Percentiles rank a stretch among this genome's conserved stretches.
Conservation (phyloP, 2,329 filamentous ascomycete genomes). For the Talaromyces funiculosus region DNA sequence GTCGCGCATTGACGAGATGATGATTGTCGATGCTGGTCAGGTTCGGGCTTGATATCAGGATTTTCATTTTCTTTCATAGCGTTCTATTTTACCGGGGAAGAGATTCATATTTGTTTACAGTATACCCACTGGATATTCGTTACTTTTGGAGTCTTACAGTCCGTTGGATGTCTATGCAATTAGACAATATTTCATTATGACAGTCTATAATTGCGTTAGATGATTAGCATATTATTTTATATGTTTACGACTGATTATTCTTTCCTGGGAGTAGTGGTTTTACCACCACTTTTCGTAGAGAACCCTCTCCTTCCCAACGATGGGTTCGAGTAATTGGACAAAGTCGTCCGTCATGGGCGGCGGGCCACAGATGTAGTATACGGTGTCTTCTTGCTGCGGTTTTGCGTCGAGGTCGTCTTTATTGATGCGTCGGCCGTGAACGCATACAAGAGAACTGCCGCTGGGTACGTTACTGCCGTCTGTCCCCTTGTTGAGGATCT, state of each 20-base stretch:
- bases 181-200: not conserved
- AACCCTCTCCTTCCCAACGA: constrained; percentile 44
- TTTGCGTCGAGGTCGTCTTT: constrained; percentile 30
- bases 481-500: not conserved
- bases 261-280: not conserved
- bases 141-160: not conserved
- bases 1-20: constrained; percentile 53
- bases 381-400: constrained; percentile 24
- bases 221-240: not conserved
- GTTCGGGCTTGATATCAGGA: constrained; percentile 17
- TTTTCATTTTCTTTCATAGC: not conserved
- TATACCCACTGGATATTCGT: constrained; percentile 2
- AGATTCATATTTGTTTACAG: not conserved
- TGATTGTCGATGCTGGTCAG: constrained; percentile 54
- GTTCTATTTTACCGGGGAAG: not conserved
- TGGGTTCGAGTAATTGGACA: constrained; percentile 38
- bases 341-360: constrained; percentile 64
- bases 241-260: not conserved
- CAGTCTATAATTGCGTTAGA: not conserved
- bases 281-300: constrained; percentile 63
- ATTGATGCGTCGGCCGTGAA: constrained; percentile 31
- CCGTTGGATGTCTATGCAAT: not conserved
- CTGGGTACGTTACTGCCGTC: not conserved
- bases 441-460: constrained; percentile 3
- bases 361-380: constrained; percentile 65